Percentiles rank a stretch among this genome's conserved stretches.
Evolutionary conservation across 345 rosid genomes (phyloP).

Genomic region (Euphorbia pulcherrima): DNA sequence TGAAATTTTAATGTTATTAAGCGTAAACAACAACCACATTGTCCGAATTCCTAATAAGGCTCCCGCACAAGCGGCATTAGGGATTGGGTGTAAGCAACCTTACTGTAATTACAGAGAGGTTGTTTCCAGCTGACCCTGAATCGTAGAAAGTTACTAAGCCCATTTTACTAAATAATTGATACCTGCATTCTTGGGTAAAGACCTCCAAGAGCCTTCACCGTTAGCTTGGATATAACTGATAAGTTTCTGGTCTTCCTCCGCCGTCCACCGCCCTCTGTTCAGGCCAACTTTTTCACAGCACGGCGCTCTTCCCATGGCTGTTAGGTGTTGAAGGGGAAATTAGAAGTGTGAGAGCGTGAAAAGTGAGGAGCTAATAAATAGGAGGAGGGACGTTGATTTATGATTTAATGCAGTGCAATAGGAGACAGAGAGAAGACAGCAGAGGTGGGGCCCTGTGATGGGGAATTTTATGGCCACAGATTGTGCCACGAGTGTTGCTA

Average conservation of each 20-base stretch:
- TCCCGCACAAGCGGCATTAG: too few species aligned
- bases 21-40: too few species aligned
- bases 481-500: slow-evolving; percentile 41
- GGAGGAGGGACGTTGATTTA: background rate
- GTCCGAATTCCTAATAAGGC: too few species aligned
- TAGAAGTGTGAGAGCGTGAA: background rate
- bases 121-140: too few species aligned
- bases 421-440: slow-evolving; percentile 10
- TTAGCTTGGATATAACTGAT: slow-evolving; percentile 43
- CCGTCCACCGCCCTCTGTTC: slow-evolving; percentile 62
- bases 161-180: background rate
- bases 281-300: slow-evolving; percentile 67
- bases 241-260: slow-evolving; percentile 51
- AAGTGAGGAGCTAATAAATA: background rate
- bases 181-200: slow-evolving; percentile 65
- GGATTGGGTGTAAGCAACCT: too few species aligned
- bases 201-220: slow-evolving; percentile 71
- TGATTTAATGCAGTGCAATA: background rate
- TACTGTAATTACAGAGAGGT: too few species aligned
- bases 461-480: slow-evolving; percentile 14
- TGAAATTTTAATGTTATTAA: too few species aligned
- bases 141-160: too few species aligned
- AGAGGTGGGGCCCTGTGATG: background rate
- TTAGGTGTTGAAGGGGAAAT: too few species aligned
- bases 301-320: slow-evolving; percentile 64